Evolutionary conservation across 805 yeast genomes (phyloP), one percentile per base, ranked within the genome.

Genomic region (Ogataea paraovalis): DNA sequence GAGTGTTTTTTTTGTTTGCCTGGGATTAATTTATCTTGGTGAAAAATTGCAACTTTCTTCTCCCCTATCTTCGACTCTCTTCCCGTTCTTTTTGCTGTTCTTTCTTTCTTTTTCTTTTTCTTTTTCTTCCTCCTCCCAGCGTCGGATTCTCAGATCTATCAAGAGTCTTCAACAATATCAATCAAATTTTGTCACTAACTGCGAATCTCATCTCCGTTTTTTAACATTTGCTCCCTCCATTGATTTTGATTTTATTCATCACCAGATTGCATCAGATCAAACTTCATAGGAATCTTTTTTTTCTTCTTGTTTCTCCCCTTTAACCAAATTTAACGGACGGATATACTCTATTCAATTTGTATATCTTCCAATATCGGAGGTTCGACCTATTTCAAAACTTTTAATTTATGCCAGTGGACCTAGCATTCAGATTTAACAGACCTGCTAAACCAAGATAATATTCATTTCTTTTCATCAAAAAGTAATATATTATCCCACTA

Each of bases 371-470:
- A 19, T 19, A 21, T 30, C n/a, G 27, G 27, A 16, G 27, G 22
- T 16, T 22, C 22, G 14, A 13, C 14, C 13, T 5, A 21, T 22
- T 16, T n/a, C 16, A 13, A n/a, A 5, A 34, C 19, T 5, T 30
- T n/a, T 16, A 34, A 34, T 34, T 34, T 34, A 60, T 61, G 66
- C 62, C 61, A 51, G 52, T 54, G 62, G 65, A 59, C 44, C 46
- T 60, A 46, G 63, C 66, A 25, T 60, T 62, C 47, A 51, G 57
- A 50, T 61, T 54, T 57, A 62, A 61, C 59, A 61, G 54, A 51
- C 67, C 65, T 47, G 63, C 67, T 45, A 62, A 59, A 61, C 65
- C 68, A 47, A 58, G 68, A 64, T 64, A 64, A 64, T 53, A 54
- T 50, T 48, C 45, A n/a, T 27, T 27, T 23, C 16, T 30, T 34